Evolutionary conservation across 2,329 filamentous ascomycete species (phyloP), one percentile per base, ranked within the genome.

Genomic region (Colletotrichum tabaci): DNA sequence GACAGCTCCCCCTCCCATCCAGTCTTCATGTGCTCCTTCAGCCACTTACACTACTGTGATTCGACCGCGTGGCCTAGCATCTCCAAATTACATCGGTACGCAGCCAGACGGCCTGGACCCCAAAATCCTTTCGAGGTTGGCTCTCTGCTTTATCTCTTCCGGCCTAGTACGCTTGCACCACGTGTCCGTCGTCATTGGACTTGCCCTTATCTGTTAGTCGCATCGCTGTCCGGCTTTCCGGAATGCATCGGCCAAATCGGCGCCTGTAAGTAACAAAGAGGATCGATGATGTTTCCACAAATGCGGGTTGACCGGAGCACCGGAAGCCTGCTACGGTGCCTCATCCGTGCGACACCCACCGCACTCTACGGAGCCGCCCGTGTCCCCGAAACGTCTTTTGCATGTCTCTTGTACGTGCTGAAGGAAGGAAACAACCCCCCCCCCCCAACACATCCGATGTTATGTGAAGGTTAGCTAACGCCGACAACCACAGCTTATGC

Each of bases 401-500:
- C 63, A 55, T 67, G 64, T 56, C 61, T 64, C 64, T 62, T 70
- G n/a, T 53, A 50, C n/a, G 21, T 56, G 21, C 58, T 56, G 52
- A 61, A 42, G 42, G 35, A 64, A 57, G 61, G 61, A 66, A 46
- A 62, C 50, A 67, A 71, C 67, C 64, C 64, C 67, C 57, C 64
- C 61, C 60, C 67, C 64, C 67, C 64, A 44, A 53, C 44, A 69
- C 46, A 21, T 21, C 63, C 50, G 67, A 70, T 61, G 67, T 62
- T 40, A 67, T 70, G 55, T 40, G 53, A 49, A 66, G 61, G 38
- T 30, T 46, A 38, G 35, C 60, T 35, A 26, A 63, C 49, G 23
- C 35, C 60, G n/a, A 61, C 58, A n/a, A 21, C 44, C 8, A 18
- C 16, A 7, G 12, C 60, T 26, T n/a, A n/a, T 38, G 46, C 60